Percentiles rank a stretch among this genome's conserved stretches.
phyloP scores from a whole-genome alignment of 78 protist species.

The Guillardia theta region DNA sequence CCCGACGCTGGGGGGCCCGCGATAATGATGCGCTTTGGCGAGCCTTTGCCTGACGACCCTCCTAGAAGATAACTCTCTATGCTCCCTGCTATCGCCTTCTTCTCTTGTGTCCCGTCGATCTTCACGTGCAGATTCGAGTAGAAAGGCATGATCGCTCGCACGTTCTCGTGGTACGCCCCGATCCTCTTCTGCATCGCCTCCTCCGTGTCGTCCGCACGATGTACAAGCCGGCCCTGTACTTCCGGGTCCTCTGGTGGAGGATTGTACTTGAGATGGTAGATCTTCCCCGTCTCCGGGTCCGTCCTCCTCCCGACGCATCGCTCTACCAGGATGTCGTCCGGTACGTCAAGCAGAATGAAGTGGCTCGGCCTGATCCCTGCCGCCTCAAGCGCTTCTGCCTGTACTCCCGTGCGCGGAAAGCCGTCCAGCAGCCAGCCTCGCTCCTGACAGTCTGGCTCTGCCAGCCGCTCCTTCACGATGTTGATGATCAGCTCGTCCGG shows the following conservation, averaged over 20 bases:
- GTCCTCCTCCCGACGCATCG: conserved; percentile 60
- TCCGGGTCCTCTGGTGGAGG: conserved; percentile 36
- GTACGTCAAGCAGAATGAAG: conserved; percentile 59
- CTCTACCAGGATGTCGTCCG: conserved; percentile 46
- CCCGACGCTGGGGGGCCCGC: conserved; percentile 74
- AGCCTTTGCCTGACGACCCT: no score
- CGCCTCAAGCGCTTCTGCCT: conserved; percentile 46
- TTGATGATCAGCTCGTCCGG: conserved; percentile 62
- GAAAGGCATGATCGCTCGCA: not conserved
- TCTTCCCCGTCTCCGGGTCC: conserved; percentile 65
- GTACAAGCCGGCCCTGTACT: conserved; percentile 45
- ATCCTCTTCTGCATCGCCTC: conserved; percentile 50
- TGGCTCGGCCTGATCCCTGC: conserved; percentile 43
- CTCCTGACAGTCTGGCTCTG: not conserved
- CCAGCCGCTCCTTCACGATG: conserved; percentile 47
- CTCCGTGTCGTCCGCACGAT: conserved; percentile 60
- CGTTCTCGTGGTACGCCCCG: conserved; percentile 38
- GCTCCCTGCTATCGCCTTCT: not conserved
- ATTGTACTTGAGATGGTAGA: conserved; percentile 62
- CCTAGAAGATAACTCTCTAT: no score
- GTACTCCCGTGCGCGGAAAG: conserved; percentile 66
- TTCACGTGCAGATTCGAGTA: not conserved
- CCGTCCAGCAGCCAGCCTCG: conserved; percentile 81
- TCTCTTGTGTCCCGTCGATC: not conserved
- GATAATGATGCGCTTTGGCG: conserved; percentile 61